Base-by-base conservation (phyloP, 345 rosid species). In the Combretum micranthum region DNA sequence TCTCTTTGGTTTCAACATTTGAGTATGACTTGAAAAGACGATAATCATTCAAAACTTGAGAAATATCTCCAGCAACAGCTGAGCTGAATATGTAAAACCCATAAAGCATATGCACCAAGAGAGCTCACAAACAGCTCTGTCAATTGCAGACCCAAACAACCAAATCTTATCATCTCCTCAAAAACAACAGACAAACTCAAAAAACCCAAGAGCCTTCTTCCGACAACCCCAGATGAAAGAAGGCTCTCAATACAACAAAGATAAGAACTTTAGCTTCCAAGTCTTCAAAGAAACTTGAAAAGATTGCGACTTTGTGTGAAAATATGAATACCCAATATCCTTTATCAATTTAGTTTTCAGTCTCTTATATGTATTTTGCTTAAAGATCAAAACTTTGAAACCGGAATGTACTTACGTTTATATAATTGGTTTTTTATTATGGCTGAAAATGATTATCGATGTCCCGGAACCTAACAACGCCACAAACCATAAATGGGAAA, bases 31-130 rank as follows among this genome's bases (percentile, higher is more conserved):
- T 90, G 59, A 75, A 77, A 69, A 32, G 9, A 32, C 82, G 56
- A 50, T 50, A 64, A 15, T 82, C 88, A 15, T 65, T 81, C 72
- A 89, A 66, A 47, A 66, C 32, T 65, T 75, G 84, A 14, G 81
- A 82, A 48, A 90, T 80, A 63, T 94, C 95, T 42, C 96, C 97
- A 20, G 99, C 90, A 16, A 94, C 83, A 51, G 96, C 99, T 0
- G 95, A 64, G 81, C 97, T 87, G 67, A 78, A 87, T 63, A 94
- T 75, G 76, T 87, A 94, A 61, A 94, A 66, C 50, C 82, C 99
- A 58, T 84, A 94, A 0, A 81, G 42, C 73, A 85, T 57, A 77
- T 94, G 99, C 66, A 84, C 90, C 90, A 25, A 81, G 13, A 9
- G 83, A 64, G 77, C 95, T 94, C 65, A 85, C 86, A 56, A 81